Percentiles rank a stretch among this genome's conserved stretches.
Evolutionary conservation across 2,329 filamentous ascomycete species (phyloP).

Genomic region (Septoria petroselini): DNA sequence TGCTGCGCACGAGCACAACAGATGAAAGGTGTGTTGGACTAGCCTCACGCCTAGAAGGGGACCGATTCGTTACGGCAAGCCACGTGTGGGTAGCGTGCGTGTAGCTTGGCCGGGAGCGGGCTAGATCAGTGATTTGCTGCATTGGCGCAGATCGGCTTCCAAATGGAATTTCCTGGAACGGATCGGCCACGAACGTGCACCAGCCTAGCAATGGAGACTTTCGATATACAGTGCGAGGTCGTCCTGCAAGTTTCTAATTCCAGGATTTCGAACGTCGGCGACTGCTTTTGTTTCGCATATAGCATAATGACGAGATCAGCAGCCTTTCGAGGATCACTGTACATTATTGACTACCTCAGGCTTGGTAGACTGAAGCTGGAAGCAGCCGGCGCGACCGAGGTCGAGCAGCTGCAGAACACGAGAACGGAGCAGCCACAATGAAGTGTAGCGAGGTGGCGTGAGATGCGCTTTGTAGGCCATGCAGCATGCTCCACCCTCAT

Average conservation of each 20-base stretch:
- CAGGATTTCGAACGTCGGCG: too few species aligned
- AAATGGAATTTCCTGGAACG: background rate
- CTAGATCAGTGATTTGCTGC: conserved; percentile 9
- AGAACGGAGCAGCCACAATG: too few species aligned
- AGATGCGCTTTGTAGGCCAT: background rate
- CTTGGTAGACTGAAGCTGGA: too few species aligned
- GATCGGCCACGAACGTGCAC: background rate
- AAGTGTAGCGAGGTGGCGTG: too few species aligned
- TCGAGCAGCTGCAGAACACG: background rate
- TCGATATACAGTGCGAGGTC: background rate
- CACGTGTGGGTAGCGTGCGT: conserved; percentile 9
- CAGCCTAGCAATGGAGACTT: background rate
- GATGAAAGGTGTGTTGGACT: conserved; percentile 6
- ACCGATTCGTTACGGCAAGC: conserved; percentile 6
- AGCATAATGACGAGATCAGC: too few species aligned
- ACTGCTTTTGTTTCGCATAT: too few species aligned
- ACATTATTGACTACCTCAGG: too few species aligned
- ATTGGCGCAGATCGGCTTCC: conserved; percentile 6
- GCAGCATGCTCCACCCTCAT: background rate
- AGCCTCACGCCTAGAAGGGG: conserved; percentile 1
- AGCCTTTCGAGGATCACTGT: too few species aligned
- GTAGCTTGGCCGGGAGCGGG: conserved; percentile 1
- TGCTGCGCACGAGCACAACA: background rate
- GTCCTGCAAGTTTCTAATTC: background rate
- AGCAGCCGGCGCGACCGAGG: background rate